Evolutionary conservation across 1,284 basidiomycete genomes (phyloP).

Genomic region (Ganoderma lingzhi): DNA sequence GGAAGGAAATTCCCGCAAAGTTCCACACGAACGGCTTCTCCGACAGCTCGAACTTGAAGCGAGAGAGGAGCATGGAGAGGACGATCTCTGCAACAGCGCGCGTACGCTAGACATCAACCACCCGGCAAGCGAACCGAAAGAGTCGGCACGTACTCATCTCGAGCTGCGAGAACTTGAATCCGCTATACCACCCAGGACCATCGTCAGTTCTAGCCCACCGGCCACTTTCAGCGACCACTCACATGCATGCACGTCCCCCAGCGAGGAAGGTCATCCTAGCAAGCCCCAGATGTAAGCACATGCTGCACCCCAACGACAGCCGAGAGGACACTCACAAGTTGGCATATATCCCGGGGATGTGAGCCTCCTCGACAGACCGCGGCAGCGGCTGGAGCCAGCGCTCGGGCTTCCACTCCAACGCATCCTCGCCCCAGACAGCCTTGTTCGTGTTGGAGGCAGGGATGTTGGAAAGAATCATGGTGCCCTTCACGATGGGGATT

Average conservation of each 20-base stretch:
- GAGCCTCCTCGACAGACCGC: slow-evolving; percentile 28
- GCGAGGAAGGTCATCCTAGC: slow-evolving; percentile 46
- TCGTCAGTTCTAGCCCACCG: neutral
- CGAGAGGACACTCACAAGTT: slow-evolving; percentile 32
- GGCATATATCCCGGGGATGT: slow-evolving; percentile 35
- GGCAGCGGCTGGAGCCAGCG: slow-evolving; percentile 40
- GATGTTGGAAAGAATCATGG: slow-evolving; percentile 51
- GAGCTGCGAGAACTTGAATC: slow-evolving; percentile 27
- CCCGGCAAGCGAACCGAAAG: too few relatives aligned
- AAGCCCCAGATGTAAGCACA: neutral
- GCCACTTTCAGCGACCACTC: slow-evolving; percentile 3
- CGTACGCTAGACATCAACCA: neutral
- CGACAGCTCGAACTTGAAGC: slow-evolving; percentile 27
- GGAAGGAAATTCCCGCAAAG: slow-evolving; percentile 29
- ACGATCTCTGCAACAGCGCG: slow-evolving; percentile 21
- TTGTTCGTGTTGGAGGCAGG: slow-evolving; percentile 52
- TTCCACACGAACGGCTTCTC: slow-evolving; percentile 35
- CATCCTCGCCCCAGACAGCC: slow-evolving; percentile 64
- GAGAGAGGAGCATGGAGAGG: slow-evolving; percentile 21
- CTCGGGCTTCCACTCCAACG: slow-evolving; percentile 55
- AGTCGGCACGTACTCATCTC: slow-evolving; percentile 21
- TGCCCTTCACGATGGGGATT: slow-evolving; percentile 52
- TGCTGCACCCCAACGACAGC: too few relatives aligned
- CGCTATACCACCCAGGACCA: slow-evolving; percentile 6
- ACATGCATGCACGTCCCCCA: slow-evolving; percentile 43